Percentiles rank a stretch among this genome's conserved stretches.
phyloP scores from a whole-genome alignment of 768 basidiomycete species.

The Amanita rimosa region DNA sequence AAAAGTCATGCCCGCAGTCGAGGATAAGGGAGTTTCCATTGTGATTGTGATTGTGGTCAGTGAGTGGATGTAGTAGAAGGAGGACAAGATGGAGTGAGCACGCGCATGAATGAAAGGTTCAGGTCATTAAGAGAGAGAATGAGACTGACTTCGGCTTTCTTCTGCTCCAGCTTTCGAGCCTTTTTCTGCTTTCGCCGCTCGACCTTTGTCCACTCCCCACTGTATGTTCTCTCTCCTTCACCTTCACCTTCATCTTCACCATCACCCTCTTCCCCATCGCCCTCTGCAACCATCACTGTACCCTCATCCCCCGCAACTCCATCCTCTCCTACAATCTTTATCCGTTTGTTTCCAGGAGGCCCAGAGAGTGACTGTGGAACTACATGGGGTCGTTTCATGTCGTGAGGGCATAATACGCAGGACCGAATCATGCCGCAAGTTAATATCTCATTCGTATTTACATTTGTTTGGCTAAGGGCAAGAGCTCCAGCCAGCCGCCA shows the following conservation, averaged over 20 bases:
- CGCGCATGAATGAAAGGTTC: constrained; percentile 1
- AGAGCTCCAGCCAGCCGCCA: too few relatives aligned
- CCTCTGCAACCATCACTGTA: too few relatives aligned
- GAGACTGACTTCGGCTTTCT: constrained; percentile 40
- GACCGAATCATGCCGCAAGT: too few relatives aligned
- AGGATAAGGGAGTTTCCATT: too few relatives aligned
- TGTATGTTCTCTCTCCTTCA: neutral
- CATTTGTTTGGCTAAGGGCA: neutral
- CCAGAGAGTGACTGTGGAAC: neutral
- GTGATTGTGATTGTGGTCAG: too few relatives aligned
- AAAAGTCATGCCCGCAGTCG: too few relatives aligned
- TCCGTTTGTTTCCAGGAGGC: constrained; percentile 1
- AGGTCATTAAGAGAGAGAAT: too few relatives aligned
- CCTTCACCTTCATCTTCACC: neutral
- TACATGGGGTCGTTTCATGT: neutral
- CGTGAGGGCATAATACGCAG: neutral
- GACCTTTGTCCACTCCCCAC: constrained; percentile 42
- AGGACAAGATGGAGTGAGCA: neutral
- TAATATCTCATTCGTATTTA: neutral
- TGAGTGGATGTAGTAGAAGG: too few relatives aligned
- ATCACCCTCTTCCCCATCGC: neutral
- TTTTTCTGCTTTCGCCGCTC: constrained; percentile 69
- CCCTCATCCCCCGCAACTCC: too few relatives aligned
- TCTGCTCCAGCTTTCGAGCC: constrained; percentile 41
- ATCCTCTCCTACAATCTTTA: too few relatives aligned